These are phyloP conservation scores for Viridothelium virens DNA, from an alignment of 495 filamentous ascomycete species.

Conservation along the genomic window DNA sequence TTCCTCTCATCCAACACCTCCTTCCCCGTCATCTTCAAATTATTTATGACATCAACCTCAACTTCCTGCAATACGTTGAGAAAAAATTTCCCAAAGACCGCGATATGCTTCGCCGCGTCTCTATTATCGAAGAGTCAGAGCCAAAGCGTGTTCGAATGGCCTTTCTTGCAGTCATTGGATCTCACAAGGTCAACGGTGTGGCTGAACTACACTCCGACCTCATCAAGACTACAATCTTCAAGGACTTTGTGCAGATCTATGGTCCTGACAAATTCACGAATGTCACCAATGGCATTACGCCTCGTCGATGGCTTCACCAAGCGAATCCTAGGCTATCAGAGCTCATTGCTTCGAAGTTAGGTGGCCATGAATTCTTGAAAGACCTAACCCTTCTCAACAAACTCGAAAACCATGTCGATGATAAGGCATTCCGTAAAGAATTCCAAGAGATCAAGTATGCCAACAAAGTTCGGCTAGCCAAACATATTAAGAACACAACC, in stretches of 20 bases:
- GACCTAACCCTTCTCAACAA: slow-evolving; percentile 79
- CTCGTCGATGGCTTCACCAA: slow-evolving; percentile 91
- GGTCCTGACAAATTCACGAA: slow-evolving; percentile 97
- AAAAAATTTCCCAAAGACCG: slow-evolving; percentile 81
- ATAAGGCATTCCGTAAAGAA: slow-evolving; percentile 82
- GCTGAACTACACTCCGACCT: slow-evolving; percentile 95
- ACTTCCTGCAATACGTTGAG: slow-evolving; percentile 85
- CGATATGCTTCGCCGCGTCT: slow-evolving; percentile 75
- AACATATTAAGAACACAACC: slow-evolving; percentile 74
- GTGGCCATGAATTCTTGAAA: slow-evolving; percentile 73
- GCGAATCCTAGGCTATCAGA: slow-evolving; percentile 91
- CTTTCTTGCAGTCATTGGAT: slow-evolving; percentile 86
- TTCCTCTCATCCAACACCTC: slow-evolving; percentile 82
- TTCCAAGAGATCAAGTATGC: slow-evolving; percentile 82
- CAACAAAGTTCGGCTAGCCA: slow-evolving; percentile 76
- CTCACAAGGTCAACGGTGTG: slow-evolving; percentile 98
- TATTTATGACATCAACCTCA: slow-evolving; percentile 96
- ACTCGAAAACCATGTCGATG: slow-evolving; percentile 69
- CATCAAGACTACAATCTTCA: slow-evolving; percentile 98
- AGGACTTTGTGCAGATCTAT: slow-evolving; percentile 90
- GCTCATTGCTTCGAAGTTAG: slow-evolving; percentile 81
- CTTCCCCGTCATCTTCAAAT: slow-evolving; percentile 93
- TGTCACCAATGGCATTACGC: slow-evolving; percentile 96
- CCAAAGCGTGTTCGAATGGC: slow-evolving; percentile 99
- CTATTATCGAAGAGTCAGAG: slow-evolving; percentile 92